A percentile compares a stretch with the other conserved stretches of the same genome.
These are phyloP conservation scores for Collybia sp. DNA, from an alignment of 768 basidiomycete species.

Conservation along the genomic window DNA sequence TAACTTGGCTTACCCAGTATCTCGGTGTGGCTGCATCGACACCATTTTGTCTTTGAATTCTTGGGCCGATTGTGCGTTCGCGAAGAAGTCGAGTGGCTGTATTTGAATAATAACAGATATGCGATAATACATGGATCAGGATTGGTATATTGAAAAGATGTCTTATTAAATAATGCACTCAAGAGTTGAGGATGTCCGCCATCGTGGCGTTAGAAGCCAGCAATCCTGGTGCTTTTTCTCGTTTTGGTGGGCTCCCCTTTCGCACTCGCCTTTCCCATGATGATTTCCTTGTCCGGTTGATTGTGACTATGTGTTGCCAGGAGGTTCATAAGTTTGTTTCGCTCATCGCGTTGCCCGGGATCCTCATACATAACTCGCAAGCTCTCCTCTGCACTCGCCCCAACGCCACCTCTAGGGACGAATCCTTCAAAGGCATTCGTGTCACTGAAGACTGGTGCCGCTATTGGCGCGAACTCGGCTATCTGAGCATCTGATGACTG, in stretches of 20 bases:
- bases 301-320: conserved; percentile 29
- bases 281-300: too few relatives aligned
- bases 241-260: background rate
- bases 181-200: too few relatives aligned
- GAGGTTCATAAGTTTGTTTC: conserved; percentile 51
- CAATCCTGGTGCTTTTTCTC: conserved; percentile 17
- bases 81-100: too few relatives aligned
- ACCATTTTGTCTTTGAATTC: conserved; percentile 29
- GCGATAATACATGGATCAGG: too few relatives aligned
- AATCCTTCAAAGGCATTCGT: conserved; percentile 21
- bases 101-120: too few relatives aligned
- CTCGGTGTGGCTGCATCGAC: conserved; percentile 32
- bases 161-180: too few relatives aligned
- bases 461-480: conserved; percentile 11
- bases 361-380: conserved; percentile 66
- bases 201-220: conserved; percentile 16
- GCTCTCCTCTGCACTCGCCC: conserved; percentile 32
- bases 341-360: conserved; percentile 56
- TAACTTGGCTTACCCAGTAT: conserved; percentile 20
- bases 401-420: conserved; percentile 7
- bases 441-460: conserved; percentile 14
- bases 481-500: conserved; percentile 29
- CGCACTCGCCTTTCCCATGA: too few relatives aligned
- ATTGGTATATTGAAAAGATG: too few relatives aligned
- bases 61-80: background rate